Percentiles rank a stretch among this genome's conserved stretches.
These are phyloP conservation scores for Coix lacrymajobi DNA, from an alignment of 176 grass and related monocot species.

Conservation along the genomic window DNA sequence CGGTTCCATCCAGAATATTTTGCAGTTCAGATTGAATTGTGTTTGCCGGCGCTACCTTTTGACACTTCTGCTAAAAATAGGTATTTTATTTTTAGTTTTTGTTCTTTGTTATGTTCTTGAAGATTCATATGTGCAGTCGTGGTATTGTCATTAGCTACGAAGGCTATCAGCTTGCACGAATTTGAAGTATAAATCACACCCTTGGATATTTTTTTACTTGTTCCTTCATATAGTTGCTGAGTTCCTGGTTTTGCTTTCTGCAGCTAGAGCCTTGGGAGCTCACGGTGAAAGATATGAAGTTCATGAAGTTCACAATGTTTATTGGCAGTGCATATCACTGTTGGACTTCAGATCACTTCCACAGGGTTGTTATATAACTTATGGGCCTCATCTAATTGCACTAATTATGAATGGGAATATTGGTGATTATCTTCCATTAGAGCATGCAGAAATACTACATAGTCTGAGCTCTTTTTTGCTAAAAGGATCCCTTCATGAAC, in stretches of 20 bases:
- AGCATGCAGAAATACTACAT: constrained; percentile 61
- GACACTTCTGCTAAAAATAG: constrained; percentile 69
- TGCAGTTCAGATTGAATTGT: constrained; percentile 47
- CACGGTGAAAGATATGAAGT: constrained; percentile 15
- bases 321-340: constrained; percentile 59
- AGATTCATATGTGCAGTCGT: not conserved
- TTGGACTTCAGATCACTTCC: constrained; percentile 52
- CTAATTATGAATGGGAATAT: constrained; percentile 42
- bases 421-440: constrained; percentile 46
- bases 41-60: constrained; percentile 36
- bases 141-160: not conserved
- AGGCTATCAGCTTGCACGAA: no score
- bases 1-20: constrained; percentile 49
- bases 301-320: constrained; percentile 69
- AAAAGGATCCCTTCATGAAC: constrained; percentile 50
- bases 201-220: not conserved
- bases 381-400: constrained; percentile 36
- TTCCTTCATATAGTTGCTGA: no score
- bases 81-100: constrained; percentile 33
- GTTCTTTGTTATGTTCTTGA: constrained; percentile 4
- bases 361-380: constrained; percentile 35
- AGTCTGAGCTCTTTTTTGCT: constrained; percentile 62
- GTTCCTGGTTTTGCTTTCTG: not conserved
- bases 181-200: not conserved
- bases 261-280: constrained; percentile 55